Evolutionary conservation across 179 eudicot genomes (phyloP), one percentile per base, ranked within the genome.

Genomic region (Spergularia azorica): DNA sequence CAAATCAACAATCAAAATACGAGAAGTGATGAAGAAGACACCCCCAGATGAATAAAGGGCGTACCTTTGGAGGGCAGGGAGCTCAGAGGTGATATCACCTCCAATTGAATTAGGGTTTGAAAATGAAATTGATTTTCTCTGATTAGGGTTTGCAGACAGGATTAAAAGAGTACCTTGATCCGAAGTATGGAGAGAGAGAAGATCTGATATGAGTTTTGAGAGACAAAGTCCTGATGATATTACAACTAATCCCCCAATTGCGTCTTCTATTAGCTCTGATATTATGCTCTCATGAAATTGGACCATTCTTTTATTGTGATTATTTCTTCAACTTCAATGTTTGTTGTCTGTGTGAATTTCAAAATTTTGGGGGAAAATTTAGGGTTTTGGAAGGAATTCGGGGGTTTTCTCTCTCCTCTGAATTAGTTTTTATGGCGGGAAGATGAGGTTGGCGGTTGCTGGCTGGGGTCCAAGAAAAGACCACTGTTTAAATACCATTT

Each of bases 1-100:
- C 39, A 95, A 85, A 80, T 95, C 99, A 39, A 95, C 99, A 41
- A 93, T 91, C 46, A 95, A 88, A 18, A 95, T 95, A 5, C 99
- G 87, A 32, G 98, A 73, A 9, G 99, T 95, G 67, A 95, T 82
- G 83, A 89, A 91, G 71, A 78, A 80, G 11, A 88, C 67, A 1
- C 83, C 88, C 1, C 92, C 93, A 6, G 97, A 88, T 32, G 89
- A 38, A 80, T 95, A 95, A 13, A 93, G 87, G 0, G 94, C 64
- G 65, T 88, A 72, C 66, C 99, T 95, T 58, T 87, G 90, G 67
- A 87, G 83, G 2, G 87, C 80, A 4, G 88, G 86, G 48, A 95
- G 93, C 41, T 95, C 99, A 52, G 94, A 81, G 61, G 94, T 89
- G 86, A 95, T 93, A 26, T 93, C 96, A 13, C 71, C 51, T 20